Base-by-base conservation (phyloP, 495 filamentous ascomycete species). In the Aspergillus kassunensis region DNA sequence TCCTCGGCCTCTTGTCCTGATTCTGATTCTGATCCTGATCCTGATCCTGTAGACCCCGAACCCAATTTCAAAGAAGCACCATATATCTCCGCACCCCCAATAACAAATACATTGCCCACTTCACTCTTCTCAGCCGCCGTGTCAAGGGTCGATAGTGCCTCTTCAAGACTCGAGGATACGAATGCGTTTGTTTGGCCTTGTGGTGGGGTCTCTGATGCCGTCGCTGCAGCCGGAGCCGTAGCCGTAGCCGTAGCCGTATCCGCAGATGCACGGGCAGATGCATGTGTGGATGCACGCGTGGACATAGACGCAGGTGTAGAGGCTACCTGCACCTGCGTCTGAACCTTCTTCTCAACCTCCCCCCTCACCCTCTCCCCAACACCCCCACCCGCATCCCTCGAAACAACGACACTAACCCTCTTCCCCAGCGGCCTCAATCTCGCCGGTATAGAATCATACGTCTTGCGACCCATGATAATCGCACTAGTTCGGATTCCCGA, bases 391-490 rank as follows among this genome's bases (percentile, higher is more conserved):
- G 55, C 3, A 51, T 73, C 61, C 19, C 86, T 74, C 29, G 82
- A 85, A 44, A 98, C 64, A 40, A 98, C 83, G 9, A 96, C 79
- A 58, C 90, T 97, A 5, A 87, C 66, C 21, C 93, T 67, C 20
- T 80, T 88, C 40, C 78, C 84, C 11, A 98, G 72, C 25, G 93
- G 93, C n/a, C 90, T 79, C 59, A 91, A 87, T 11, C 70, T 72
- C 0, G 68, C 59, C 2, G 92, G 92, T 4, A 98, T 90, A 37
- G 81, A 87, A 23, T 92, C 87, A 84, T 90, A 98, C 0, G 93
- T 97, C 69, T 93, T 96, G 56, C 93, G 88, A 42, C 93, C 93
- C 92, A 98, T 98, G 61, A 98, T 85, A 20, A 98, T 85, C 0
- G 87, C 88, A 62, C 97, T 98, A 0, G 68, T 68, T 4, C 30